Evolutionary conservation across 495 filamentous ascomycete genomes (phyloP).

Genomic region (Hypoxylon crocopeplum): DNA sequence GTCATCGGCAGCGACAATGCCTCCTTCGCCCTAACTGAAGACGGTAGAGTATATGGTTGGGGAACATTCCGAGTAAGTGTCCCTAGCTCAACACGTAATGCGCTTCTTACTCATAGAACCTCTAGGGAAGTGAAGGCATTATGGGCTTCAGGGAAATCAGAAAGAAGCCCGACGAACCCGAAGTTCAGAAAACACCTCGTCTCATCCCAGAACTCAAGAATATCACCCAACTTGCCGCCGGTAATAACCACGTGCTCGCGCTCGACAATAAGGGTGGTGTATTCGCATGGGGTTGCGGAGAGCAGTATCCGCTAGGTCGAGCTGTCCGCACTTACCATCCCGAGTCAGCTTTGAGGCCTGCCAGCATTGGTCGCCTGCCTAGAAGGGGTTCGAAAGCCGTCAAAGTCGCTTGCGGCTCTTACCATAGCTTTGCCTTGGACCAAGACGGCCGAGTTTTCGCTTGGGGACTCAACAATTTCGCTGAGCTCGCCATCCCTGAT

Average conservation of each 20-base stretch:
- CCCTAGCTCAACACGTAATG: background rate
- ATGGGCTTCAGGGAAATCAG: constrained; percentile 63
- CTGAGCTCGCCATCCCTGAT: constrained; percentile 71
- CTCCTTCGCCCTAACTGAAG: constrained; percentile 68
- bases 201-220: constrained; percentile 60
- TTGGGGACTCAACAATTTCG: constrained; percentile 91
- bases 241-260: constrained; percentile 75
- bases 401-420: constrained; percentile 66
- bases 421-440: constrained; percentile 80
- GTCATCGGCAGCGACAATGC: constrained; percentile 69
- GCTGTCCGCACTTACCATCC: constrained; percentile 68
- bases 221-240: constrained; percentile 65
- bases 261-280: constrained; percentile 70
- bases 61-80: constrained; percentile 69
- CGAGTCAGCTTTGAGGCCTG: constrained; percentile 66
- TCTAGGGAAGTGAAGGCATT: constrained; percentile 62
- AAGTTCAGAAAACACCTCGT: constrained; percentile 39
- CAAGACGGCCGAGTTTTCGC: constrained; percentile 72
- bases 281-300: constrained; percentile 74
- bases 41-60: constrained; percentile 71
- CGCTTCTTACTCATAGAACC: constrained; percentile 16
- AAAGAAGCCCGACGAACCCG: background rate
- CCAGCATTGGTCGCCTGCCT: constrained; percentile 69
- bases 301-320: constrained; percentile 79
- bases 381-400: constrained; percentile 57